Percentiles rank a stretch among this genome's conserved stretches.
These are phyloP conservation scores for Penicillium sumatraense DNA, from an alignment of 2,329 filamentous ascomycete species.

Conservation along the genomic window DNA sequence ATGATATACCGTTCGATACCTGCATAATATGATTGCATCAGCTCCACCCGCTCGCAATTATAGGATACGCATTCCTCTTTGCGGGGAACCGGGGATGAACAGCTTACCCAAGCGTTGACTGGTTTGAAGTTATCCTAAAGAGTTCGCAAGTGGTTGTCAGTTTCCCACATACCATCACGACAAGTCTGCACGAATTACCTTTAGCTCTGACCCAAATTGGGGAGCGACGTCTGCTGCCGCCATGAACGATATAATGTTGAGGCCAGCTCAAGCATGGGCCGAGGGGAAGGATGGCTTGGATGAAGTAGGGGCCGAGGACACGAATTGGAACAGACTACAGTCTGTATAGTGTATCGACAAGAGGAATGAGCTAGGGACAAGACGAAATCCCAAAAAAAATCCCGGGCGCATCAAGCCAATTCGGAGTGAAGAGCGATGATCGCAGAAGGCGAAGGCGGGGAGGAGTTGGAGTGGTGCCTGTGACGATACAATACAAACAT, in stretches of 20 bases:
- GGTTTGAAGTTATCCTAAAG: conserved; percentile 94
- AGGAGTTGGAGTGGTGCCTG: conserved; percentile 29
- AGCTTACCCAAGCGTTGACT: conserved; percentile 80
- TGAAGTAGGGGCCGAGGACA: background rate
- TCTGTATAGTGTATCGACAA: background rate
- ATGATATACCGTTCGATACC: conserved; percentile 83
- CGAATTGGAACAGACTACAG: background rate
- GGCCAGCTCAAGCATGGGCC: conserved; percentile 32
- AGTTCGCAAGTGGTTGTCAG: conserved; percentile 28
- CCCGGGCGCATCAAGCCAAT: background rate
- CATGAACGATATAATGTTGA: conserved; percentile 57
- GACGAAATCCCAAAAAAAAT: background rate
- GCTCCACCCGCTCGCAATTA: conserved; percentile 14
- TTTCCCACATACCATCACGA: background rate
- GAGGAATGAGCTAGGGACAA: background rate
- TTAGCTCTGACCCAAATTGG: conserved; percentile 91
- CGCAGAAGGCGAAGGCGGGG: conserved; percentile 25
- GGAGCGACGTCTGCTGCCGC: conserved; percentile 80
- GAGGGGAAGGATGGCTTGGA: no score
- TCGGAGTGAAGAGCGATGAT: conserved; percentile 31
- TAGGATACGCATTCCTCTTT: conserved; percentile 11
- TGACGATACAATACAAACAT: conserved; percentile 38
- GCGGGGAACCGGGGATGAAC: conserved; percentile 20
- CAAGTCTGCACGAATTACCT: conserved; percentile 60
- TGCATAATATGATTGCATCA: conserved; percentile 36